Evolutionary conservation across 106 monocot genomes (phyloP), one percentile per base, ranked within the genome.

Genomic region (Agapanthus africanus): DNA sequence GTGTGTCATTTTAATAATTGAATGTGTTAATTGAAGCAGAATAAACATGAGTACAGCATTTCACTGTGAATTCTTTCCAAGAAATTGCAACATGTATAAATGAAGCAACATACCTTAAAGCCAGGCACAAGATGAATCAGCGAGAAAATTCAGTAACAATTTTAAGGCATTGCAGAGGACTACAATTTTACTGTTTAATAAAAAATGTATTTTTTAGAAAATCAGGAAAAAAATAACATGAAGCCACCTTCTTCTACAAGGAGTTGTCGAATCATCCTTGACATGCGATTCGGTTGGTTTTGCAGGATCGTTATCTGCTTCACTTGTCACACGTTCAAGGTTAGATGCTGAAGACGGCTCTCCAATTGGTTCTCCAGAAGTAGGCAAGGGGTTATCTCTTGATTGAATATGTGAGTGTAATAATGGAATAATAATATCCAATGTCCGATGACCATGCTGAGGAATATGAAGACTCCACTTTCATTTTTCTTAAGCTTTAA

Each of bases 381-480:
- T 21, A n/a, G 50, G 0, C 40, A 66, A 34, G 46, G 54, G 26
- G 40, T 68, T 39, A 40, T 75, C 68, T 46, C 72, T 40, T 46
- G 61, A 40, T 73, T 88, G 68, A 16, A 63, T 18, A 62, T 69
- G 54, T 51, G 75, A 64, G 32, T 32, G 6, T 69, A 91, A 66
- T 65, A 68, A 32, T 52, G 74, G 65, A 4, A 87, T 87, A 70
- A 93, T 66, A 11, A 85, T 35, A 25, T 85, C 80, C 41, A 87
- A 61, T 4, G 85, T 85, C 65, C 78, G 83, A 36, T 62, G 26
- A 23, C 73, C 73, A 37, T 26, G 78, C 59, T 74, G 32, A 63
- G 85, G 92, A 87, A 71, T 37, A 85, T 74, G 69, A 84, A 99
- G 63, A 83, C 62, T 44, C 87, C 84, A 71, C 71, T 79, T 44